phyloP scores from a whole-genome alignment of 1,284 basidiomycete genomes.

The Cystobasidiaceae sp. region DNA sequence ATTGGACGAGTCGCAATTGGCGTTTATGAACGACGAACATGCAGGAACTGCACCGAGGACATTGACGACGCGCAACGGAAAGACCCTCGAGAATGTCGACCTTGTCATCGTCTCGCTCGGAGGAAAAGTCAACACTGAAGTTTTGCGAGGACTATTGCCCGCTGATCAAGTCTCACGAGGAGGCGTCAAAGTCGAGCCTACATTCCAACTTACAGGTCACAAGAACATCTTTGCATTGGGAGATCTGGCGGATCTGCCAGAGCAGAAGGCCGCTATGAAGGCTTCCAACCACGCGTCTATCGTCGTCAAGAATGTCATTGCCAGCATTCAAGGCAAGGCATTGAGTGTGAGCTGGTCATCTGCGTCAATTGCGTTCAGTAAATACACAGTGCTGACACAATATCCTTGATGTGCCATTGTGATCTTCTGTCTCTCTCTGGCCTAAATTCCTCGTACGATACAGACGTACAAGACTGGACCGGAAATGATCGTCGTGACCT shows the following conservation, averaged over 20 bases:
- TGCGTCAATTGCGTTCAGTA: background rate
- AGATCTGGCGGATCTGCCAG: constrained; percentile 27
- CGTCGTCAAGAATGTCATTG: constrained; percentile 14
- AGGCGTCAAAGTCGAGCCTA: constrained; percentile 27
- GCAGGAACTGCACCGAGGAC: background rate
- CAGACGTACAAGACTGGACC: constrained; percentile 9
- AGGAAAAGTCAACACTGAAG: constrained; percentile 11
- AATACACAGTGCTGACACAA: background rate
- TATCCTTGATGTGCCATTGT: too few relatives aligned
- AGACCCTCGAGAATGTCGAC: constrained; percentile 5
- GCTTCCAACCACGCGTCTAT: constrained; percentile 13
- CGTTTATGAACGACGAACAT: too few relatives aligned
- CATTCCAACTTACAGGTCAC: constrained; percentile 6
- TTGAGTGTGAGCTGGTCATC: constrained; percentile 13
- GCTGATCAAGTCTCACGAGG: background rate
- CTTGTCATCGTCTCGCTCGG: constrained; percentile 22
- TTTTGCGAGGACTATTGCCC: background rate
- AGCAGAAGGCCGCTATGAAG: constrained; percentile 25
- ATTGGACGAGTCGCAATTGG: background rate
- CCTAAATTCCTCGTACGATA: background rate
- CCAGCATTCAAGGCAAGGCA: constrained; percentile 5
- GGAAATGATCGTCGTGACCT: constrained; percentile 17
- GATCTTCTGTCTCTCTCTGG: too few relatives aligned
- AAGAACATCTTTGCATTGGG: constrained; percentile 24
- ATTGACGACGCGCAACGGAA: constrained; percentile 12